Evolutionary conservation across 371 early-diverging fungal species (phyloP), one percentile per base, ranked within the genome.

Genomic region (Rhizopus stolonifer): DNA sequence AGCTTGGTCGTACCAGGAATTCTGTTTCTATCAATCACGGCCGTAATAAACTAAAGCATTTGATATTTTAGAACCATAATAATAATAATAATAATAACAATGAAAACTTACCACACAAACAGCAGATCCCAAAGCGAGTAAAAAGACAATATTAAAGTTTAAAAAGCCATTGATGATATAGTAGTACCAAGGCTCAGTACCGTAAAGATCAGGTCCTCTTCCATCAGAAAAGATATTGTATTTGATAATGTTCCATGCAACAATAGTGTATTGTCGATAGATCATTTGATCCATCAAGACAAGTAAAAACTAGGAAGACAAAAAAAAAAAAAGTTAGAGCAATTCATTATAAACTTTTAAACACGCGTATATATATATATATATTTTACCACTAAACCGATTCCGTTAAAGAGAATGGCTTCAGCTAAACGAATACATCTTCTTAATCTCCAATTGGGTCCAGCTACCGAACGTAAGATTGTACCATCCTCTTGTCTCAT

Each of bases 111-210:
- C 81, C 69, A 90, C 72, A 23, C 77, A 55, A 10, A 88, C 85
- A 25, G 82, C 56, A 29, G 83, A 82, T 3, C 64, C 58, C 34
- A 94, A 54, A 1, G 93, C 91, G 15, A 89, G 64, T 9, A 88
- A 23, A 60, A 91, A 92, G 2, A 81, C 70, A 17, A 93, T 47
- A 54, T 93, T 95, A 66, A 88, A 96, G 69, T 96, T 98, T 62
- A 96, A 70, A 46, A 89, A 58, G 3, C 93, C 92, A 64, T 96
- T 96, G 7, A 84, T 46, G 3, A 94, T 38, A 59, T 96, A 96
- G 70, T 85, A 96, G 65, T 81, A 82, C 94, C 94, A 94, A 29
- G 96, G 95, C 68, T 95, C 95, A 2, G 89, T 89, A 17, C 96
- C 98, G 75, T 87, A 98, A 15, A 95, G 79, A 42, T 90, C 78